Base-by-base conservation (phyloP, 2,329 filamentous ascomycete species). In the Knoxdaviesia capensis region DNA sequence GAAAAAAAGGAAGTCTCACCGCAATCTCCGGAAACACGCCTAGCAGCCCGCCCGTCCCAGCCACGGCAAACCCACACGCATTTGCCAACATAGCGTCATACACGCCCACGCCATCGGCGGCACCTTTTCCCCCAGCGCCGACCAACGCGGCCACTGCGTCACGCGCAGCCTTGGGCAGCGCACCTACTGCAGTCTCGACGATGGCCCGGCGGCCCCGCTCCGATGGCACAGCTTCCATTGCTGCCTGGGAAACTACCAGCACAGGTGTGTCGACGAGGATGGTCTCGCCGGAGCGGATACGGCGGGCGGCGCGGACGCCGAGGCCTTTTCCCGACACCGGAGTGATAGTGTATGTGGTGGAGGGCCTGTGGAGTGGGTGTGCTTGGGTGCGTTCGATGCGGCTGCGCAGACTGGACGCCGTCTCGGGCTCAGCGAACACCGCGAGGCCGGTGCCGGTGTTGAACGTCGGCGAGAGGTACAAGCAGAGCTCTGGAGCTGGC, bases 1-100 rank as follows among this genome's bases (percentile, higher is more conserved):
- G 6, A 50, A 36, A 38, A 33, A 33, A 37, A 20, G 34, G 11
- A 20, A 30, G 33, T 40, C 54, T 45, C 41, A 58, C 56, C 48
- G 56, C 52, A 38, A 59, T 48, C 34, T 57, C 53, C 1, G 56
- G 49, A 40, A 54, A 60, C 6, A 59, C 45, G 1, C 50, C 58
- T 30, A 55, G 50, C 36, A 54, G 50, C 34, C 44, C 51, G 9
- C 44, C 46, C 44, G 38, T 41, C 9, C 46, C 42, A 0, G 56
- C 42, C 3, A 46, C 42, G 6, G 55, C 48, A 9, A 44, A 36
- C 1, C 53, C 53, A 45, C 58, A 58, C 0, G 57, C 51, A 37
- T 59, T 59, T 5, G 57, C 59, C 29, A 53, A 48, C 6, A 59
- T 44, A 7, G 57, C 49, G 35, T 58, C 43, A n/a, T 40, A 28